Conservation (phyloP, 176 grass and related monocot genomes). For the Bonia amplexicaulis region DNA sequence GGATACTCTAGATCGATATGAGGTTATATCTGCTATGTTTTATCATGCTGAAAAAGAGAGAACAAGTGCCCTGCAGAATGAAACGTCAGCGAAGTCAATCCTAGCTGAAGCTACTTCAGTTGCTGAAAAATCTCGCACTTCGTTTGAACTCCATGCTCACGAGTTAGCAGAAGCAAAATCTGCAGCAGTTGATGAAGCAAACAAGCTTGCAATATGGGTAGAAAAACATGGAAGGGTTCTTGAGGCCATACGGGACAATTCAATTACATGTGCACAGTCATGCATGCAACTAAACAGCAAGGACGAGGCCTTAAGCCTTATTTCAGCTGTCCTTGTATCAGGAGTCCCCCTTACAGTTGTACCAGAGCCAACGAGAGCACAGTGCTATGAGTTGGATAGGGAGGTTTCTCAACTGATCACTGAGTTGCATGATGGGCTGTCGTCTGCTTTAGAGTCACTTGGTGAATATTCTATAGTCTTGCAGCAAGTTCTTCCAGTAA, state of each 20-base stretch:
- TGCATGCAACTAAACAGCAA: constrained; percentile 45
- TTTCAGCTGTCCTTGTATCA: constrained; percentile 68
- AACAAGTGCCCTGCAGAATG: constrained; percentile 72
- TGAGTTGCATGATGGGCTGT: constrained; percentile 73
- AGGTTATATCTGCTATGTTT: constrained; percentile 62
- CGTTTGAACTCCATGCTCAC: constrained; percentile 71
- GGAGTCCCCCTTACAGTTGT: constrained; percentile 90
- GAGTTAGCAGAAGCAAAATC: constrained; percentile 77
- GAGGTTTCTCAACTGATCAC: constrained; percentile 75
- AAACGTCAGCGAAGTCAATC: constrained; percentile 73
- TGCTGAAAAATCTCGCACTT: constrained; percentile 63
- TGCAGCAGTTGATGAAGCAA: constrained; percentile 60
- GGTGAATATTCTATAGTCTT: constrained; percentile 69
- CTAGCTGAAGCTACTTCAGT: constrained; percentile 74
- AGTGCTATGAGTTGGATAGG: constrained; percentile 85
- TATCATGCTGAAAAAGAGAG: constrained; percentile 95
- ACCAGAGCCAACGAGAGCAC: constrained; percentile 81
- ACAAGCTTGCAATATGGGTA: constrained; percentile 68
- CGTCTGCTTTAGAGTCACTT: constrained; percentile 60
- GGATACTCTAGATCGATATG: constrained; percentile 67
- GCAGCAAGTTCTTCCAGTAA: constrained; percentile 75
- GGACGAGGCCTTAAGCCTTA: constrained; percentile 72
- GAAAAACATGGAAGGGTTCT: constrained; percentile 80
- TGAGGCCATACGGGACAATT: constrained; percentile 61
- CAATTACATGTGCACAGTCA: constrained; percentile 40